phyloP scores from a whole-genome alignment of 2,329 filamentous ascomycete genomes.

The Beauveria caledonica region DNA sequence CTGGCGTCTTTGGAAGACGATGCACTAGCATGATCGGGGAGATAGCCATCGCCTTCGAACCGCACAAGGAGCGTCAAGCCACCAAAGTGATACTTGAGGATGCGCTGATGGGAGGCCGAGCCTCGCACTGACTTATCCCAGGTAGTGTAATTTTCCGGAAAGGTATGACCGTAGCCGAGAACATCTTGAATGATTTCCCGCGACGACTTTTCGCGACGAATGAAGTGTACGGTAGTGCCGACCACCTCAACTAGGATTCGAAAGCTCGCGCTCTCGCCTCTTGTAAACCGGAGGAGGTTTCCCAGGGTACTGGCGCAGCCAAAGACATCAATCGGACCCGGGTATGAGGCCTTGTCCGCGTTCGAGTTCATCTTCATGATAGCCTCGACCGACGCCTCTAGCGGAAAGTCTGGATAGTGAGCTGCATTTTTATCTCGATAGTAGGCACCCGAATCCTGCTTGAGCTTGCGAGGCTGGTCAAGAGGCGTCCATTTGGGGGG shows the following conservation, averaged over 20 bases:
- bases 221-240: constrained; percentile 50
- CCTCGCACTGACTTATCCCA: constrained; percentile 47
- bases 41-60: constrained; percentile 52
- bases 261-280: constrained; percentile 39
- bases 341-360: background rate
- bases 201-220: constrained; percentile 53
- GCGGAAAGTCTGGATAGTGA: constrained; percentile 38
- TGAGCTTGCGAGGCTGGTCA: constrained; percentile 22
- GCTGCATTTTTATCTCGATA: constrained; percentile 49
- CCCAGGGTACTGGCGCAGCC: constrained; percentile 54
- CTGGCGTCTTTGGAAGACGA: background rate
- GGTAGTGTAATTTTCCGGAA: constrained; percentile 57
- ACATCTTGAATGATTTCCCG: constrained; percentile 47
- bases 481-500: constrained; percentile 43
- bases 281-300: constrained; percentile 50
- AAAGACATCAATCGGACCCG: constrained; percentile 42
- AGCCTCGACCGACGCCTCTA: constrained; percentile 40
- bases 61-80: constrained; percentile 37
- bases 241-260: constrained; percentile 51
- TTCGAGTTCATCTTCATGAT: constrained; percentile 20
- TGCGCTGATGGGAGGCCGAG: constrained; percentile 53
- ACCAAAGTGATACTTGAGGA: constrained; percentile 51
- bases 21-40: constrained; percentile 14
- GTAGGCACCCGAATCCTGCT: constrained; percentile 39
- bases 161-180: constrained; percentile 55